Percentiles rank a stretch among this genome's conserved stretches.
phyloP scores from a whole-genome alignment of 2,329 filamentous ascomycete species.

The Aspergillus uvarum region DNA sequence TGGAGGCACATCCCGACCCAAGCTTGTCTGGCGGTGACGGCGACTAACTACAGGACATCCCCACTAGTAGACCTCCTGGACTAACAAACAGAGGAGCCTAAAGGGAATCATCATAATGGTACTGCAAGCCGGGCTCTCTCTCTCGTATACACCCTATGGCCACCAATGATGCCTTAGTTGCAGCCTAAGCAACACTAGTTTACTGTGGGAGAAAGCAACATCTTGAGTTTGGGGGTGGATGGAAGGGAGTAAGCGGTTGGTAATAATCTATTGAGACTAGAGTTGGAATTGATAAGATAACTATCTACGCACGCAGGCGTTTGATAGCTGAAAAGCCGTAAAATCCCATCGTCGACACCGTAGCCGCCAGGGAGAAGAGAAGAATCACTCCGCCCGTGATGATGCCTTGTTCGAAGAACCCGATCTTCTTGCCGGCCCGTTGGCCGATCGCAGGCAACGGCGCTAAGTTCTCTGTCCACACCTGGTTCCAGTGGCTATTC shows the following conservation, averaged over 20 bases:
- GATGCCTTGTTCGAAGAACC: slow-evolving; percentile 53
- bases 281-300: neutral
- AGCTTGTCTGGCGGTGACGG: neutral
- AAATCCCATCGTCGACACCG: slow-evolving; percentile 25
- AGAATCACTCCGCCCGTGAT: slow-evolving; percentile 32
- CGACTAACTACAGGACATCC: neutral
- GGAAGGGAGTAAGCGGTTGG: no score
- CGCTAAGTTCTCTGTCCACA: slow-evolving; percentile 33
- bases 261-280: neutral
- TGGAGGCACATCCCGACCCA: slow-evolving; percentile 1
- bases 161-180: no score
- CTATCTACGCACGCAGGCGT: slow-evolving; percentile 4
- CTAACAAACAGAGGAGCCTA: neutral
- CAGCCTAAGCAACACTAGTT: neutral
- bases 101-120: neutral
- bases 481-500: slow-evolving; percentile 17
- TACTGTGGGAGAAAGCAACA: no score
- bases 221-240: no score
- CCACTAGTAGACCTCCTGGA: neutral
- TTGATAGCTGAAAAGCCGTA: slow-evolving; percentile 25
- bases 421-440: slow-evolving; percentile 34
- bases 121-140: no score
- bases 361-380: slow-evolving; percentile 23
- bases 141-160: no score
- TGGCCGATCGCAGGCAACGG: slow-evolving; percentile 34